Evolutionary conservation across 768 basidiomycete species (phyloP).

Genomic region (Kwoniella heveanensis): DNA sequence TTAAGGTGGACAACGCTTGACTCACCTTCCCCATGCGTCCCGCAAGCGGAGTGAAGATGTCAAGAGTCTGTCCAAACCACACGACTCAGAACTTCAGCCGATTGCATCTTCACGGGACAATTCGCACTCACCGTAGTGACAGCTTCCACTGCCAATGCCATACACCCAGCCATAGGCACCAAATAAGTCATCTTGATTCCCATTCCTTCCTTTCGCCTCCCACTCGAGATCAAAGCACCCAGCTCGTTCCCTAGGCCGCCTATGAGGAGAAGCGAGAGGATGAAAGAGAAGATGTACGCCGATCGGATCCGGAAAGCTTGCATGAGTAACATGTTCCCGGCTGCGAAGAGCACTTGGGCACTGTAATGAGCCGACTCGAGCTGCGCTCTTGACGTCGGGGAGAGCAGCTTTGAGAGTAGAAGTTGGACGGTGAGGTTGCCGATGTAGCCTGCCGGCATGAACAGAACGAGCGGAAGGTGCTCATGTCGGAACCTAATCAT

Average conservation of each 20-base stretch:
- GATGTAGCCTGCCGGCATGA: conserved; percentile 71
- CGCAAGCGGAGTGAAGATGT: conserved; percentile 89
- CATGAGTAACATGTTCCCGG: conserved; percentile 62
- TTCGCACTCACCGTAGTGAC: conserved; percentile 43
- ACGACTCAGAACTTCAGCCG: background rate
- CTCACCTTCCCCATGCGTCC: conserved; percentile 71
- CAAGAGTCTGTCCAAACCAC: conserved; percentile 60
- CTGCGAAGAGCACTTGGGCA: conserved; percentile 64
- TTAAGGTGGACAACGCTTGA: conserved; percentile 1
- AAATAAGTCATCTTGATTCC: conserved; percentile 22
- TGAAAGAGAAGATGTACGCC: conserved; percentile 68
- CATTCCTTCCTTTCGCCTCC: conserved; percentile 34
- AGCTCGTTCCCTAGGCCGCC: conserved; percentile 61
- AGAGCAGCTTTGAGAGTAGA: conserved; percentile 57
- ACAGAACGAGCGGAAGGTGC: conserved; percentile 67
- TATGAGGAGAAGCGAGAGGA: conserved; percentile 66
- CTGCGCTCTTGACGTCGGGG: conserved; percentile 58
- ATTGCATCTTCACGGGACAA: background rate
- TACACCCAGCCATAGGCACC: conserved; percentile 49
- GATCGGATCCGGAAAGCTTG: conserved; percentile 74
- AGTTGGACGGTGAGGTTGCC: conserved; percentile 70
- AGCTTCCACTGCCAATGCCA: conserved; percentile 58
- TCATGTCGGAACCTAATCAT: conserved; percentile 67
- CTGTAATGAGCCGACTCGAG: conserved; percentile 68
- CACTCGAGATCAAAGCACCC: conserved; percentile 21